phyloP scores from a whole-genome alignment of 257 asterid genomes.

The Solanum dulcamara region DNA sequence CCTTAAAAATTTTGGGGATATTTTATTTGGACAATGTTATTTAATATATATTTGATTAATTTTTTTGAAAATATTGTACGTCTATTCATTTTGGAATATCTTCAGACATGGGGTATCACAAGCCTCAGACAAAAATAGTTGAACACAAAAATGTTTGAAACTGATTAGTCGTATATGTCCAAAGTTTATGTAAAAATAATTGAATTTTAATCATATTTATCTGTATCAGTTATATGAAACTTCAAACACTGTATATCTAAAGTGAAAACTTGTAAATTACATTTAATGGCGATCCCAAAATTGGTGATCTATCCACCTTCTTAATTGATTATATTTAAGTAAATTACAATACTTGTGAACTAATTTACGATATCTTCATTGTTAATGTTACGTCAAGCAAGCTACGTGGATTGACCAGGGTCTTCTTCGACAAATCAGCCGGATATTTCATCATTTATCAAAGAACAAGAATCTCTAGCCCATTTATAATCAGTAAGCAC shows the following conservation, averaged over 20 bases:
- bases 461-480: neutral
- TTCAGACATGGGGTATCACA: neutral
- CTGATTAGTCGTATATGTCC: neutral
- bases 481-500: neutral
- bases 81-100: neutral
- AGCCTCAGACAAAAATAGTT: neutral
- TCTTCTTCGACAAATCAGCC: neutral
- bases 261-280: neutral
- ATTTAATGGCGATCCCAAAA: neutral
- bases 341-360: neutral
- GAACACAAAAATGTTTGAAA: neutral
- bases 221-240: rapidly evolving
- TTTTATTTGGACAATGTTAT: neutral
- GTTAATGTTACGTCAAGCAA: too few species aligned
- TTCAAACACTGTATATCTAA: neutral
- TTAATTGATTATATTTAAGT: neutral
- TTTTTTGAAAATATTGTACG: rapidly evolving
- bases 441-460: neutral
- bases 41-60: neutral
- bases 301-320: neutral
- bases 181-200: neutral
- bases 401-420: neutral
- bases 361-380: neutral
- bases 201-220: neutral
- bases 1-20: neutral